Evolutionary conservation across 202 grass and related monocot genomes (phyloP), one percentile per base, ranked within the genome.

Genomic region (Setaria viridis): DNA sequence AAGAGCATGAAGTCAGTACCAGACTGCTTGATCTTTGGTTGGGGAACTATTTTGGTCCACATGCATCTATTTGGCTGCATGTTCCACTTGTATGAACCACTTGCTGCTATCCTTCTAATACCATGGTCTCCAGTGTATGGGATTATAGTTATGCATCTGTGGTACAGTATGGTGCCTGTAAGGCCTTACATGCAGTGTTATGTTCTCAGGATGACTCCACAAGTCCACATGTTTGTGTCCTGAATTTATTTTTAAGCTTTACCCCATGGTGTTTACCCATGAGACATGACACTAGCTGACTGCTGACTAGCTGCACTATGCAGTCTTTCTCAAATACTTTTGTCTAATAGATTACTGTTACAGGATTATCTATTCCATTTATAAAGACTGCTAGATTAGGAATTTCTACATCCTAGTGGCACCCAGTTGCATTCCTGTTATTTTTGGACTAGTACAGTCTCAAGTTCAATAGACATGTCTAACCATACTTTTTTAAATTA

Each of bases 381-480:
- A 21, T 41, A 42, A 79, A 35, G 45, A 67, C 10, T 53, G 29
- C 46, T 80, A 29, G 48, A 16, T 16, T 80, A 39, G 13, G 11
- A 54, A 29, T 37, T 67, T 67, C 62, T 50, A 13, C 11, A 30
- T 51, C 30, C 30, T 78, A 73, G 9, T 20, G 9, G 63, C 32
- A 29, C 33, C 33, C 19, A 11, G 12, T 56, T 88, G 60, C 15
- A 50, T 12, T 85, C 42, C 41, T 85, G 2, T 67, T 59, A 6
- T 78, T 49, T 56, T 43, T 77, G 56, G 14, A 58, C 13, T 30
- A n/a, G 25, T 82, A 53, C 25, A 55, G 2, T 67, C 21, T 87
- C 20, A 74, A 79, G 32, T 87, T 86, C 14, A 32, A 50, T 73
- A 73, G 16, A 50, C 77, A 74, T 73, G 74, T 70, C 54, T 2